Conservation (phyloP, 2,329 filamentous ascomycete genomes). For the Trichoderma guizhouense region DNA sequence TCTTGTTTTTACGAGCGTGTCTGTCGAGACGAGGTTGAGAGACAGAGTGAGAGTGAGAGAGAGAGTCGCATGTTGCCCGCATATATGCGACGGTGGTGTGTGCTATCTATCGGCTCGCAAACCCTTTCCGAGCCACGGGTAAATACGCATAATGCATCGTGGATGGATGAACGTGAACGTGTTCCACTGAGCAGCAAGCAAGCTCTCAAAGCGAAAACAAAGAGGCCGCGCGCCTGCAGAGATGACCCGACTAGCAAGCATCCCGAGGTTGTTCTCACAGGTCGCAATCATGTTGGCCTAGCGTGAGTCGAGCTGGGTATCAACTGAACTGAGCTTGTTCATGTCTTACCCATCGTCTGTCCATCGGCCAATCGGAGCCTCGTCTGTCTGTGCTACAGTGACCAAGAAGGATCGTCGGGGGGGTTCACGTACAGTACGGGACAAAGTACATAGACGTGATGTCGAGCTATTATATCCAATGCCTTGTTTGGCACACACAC, state of each 20-base stretch:
- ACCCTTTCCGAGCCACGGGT: neutral
- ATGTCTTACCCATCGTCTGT: neutral
- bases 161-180: neutral
- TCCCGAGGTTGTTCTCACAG: neutral
- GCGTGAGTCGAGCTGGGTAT: neutral
- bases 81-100: conserved; percentile 8
- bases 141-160: neutral
- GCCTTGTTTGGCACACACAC: neutral
- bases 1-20: neutral
- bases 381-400: neutral
- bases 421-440: neutral
- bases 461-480: neutral
- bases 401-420: neutral
- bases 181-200: neutral
- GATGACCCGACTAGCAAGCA: neutral
- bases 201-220: neutral
- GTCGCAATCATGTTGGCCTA: neutral
- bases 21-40: neutral
- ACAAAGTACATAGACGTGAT: neutral
- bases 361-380: neutral
- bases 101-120: neutral
- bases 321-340: neutral
- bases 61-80: conserved; percentile 9
- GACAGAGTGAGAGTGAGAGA: neutral
- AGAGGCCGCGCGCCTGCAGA: neutral